Base-by-base conservation (phyloP, 2,329 filamentous ascomycete species). In the Exophiala sp. region DNA sequence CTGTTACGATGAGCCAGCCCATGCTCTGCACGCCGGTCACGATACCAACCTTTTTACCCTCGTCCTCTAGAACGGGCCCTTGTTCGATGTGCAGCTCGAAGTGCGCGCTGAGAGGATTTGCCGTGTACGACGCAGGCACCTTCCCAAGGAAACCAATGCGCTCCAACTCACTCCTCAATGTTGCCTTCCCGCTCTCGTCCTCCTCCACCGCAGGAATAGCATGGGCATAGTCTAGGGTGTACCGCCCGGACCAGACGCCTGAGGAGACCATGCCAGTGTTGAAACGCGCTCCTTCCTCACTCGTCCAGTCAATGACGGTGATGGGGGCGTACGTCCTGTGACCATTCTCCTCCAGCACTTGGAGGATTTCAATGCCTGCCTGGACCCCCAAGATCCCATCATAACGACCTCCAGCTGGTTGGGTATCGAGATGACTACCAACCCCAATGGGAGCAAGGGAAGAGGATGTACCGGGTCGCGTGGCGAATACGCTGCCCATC, bases 51-150 rank as follows among this genome's bases (percentile, higher is more conserved):
- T 91, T 32, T 60, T 83, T 78, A 18, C 77, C 72, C 32, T 80
- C 76, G n/a, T 78, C 78, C 64, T 91, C 85, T 0, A 95, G 77
- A 33, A 89, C 81, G 0, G 88, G 88, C 0, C 88, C 88, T 67
- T 95, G 89, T 67, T 95, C 89, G 47, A 92, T 92, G 66, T 94
- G 89, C 10, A 92, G 76, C 68, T 92, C 88, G 64, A 92, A 91
- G 68, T 91, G 88, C 0, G 87, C 87, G 10, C 81, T 85, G 70
- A 91, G 83, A 0, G 86, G 86, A 10, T 78, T 81, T 24, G 76
- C 72, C 56, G 78, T 73, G 66, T 85, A 76, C 51, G 75, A 82
- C 16, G 81, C 80, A 9, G 79, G 76, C 0, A 76, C 70, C 0
- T 69, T 61, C 11, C 88, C 88, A 0, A 89, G 70, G 58, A 88